Evolutionary conservation across 371 early-diverging fungal genomes (phyloP).

Genomic region (Encephalitozoon intestinalis): DNA sequence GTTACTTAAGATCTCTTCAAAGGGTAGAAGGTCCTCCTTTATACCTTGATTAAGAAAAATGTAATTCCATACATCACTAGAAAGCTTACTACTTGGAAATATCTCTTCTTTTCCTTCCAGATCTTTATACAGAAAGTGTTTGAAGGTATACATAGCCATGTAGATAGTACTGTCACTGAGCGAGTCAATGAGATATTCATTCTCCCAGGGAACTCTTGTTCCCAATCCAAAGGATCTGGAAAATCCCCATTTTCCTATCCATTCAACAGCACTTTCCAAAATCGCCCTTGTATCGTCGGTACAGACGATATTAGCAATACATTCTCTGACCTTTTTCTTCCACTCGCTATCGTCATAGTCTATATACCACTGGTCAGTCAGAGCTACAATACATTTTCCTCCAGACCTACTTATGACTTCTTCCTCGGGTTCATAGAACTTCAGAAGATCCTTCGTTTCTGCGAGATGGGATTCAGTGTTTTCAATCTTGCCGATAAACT

Average conservation of each 20-base stretch:
- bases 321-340: slow-evolving; percentile 67
- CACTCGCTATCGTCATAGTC: slow-evolving; percentile 89
- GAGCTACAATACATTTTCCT: slow-evolving; percentile 91
- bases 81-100: slow-evolving; percentile 73
- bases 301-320: slow-evolving; percentile 72
- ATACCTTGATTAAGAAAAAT: slow-evolving; percentile 66
- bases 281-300: slow-evolving; percentile 77
- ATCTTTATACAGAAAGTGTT: slow-evolving; percentile 77
- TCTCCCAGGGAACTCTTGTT: slow-evolving; percentile 88
- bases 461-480: neutral
- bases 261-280: slow-evolving; percentile 76
- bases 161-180: slow-evolving; percentile 98
- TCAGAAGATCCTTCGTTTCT: slow-evolving; percentile 37
- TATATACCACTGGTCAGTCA: slow-evolving; percentile 97
- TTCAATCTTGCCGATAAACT: neutral
- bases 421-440: slow-evolving; percentile 79
- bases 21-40: slow-evolving; percentile 68
- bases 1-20: slow-evolving; percentile 36
- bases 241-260: slow-evolving; percentile 98
- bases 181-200: slow-evolving; percentile 87
- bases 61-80: slow-evolving; percentile 86
- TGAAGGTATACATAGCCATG: slow-evolving; percentile 98
- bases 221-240: slow-evolving; percentile 93
- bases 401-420: slow-evolving; percentile 86
- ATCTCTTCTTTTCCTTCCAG: slow-evolving; percentile 69